Evolutionary conservation across 345 rosid genomes (phyloP), one percentile per base, ranked within the genome.

Genomic region (Mercurialis annua): DNA sequence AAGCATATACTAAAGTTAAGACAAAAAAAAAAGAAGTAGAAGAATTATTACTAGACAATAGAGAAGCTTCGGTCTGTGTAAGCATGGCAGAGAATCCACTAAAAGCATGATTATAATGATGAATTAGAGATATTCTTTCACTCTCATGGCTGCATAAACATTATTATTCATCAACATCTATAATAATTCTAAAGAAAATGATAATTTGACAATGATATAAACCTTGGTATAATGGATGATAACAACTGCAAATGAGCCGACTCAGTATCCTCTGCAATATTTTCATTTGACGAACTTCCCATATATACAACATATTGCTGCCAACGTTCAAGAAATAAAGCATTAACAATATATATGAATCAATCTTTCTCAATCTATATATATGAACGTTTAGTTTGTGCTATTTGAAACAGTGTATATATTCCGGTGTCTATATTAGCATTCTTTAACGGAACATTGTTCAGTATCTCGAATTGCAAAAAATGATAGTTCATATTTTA

Each of bases 51-150:
- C 97, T 79, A 64, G 92, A 77, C 63, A 88, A 65, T 10, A 36
- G 44, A 58, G 90, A 84, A 48, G 95, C 95, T 81, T 90, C 92
- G 43, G 68, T 71, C 31, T 78, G 70, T 0, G 89, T 90, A 16
- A 88, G 97, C 86, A 85, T 73, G 68, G 88, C 92, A 34, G 95
- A 88, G 85, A 90, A 90, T 10, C 97, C 95, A 57, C 68, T 83
- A 40, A 90, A 86, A 51, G 90, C 86, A 77, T 86, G 88, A 29
- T 54, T 58, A 60, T 86, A 88, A 67, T 81, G 87, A 71, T 82
- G 89, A 66, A 81, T 70, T 55, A 81, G 53, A 27, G 71, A 59
- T 67, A 81, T 66, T 72, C 79, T 81, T 34, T 71, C 84, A 57
- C 64, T 78, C 67, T 82, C 83, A 59, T 77, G 59, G 49, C 90